A percentile compares a stretch with the other conserved stretches of the same genome.
These are phyloP conservation scores for Thyridium curvatum DNA, from an alignment of 2,329 filamentous ascomycete species.

Conservation along the genomic window DNA sequence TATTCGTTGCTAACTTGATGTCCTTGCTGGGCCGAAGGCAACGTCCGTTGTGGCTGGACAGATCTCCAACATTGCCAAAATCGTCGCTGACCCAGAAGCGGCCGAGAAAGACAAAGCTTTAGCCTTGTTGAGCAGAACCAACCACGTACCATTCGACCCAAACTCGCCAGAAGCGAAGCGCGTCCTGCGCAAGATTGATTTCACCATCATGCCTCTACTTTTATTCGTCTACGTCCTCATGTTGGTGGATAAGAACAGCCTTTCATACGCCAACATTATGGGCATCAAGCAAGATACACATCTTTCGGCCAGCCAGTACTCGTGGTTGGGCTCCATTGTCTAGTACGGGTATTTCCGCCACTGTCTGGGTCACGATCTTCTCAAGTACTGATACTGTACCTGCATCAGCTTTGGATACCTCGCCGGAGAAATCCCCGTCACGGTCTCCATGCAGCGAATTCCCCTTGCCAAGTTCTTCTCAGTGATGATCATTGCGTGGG, in stretches of 20 bases:
- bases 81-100: neutral
- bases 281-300: constrained; percentile 3
- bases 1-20: too few species aligned
- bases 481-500: neutral
- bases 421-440: constrained; percentile 1
- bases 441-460: neutral
- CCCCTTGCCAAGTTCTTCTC: constrained; percentile 1
- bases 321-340: constrained; percentile 1
- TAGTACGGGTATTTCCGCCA: constrained; percentile 3
- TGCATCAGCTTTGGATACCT: constrained; percentile 3
- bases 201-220: constrained; percentile 6
- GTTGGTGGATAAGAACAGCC: constrained; percentile 4
- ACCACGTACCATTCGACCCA: constrained; percentile 5
- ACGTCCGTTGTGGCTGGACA: too few species aligned
- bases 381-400: neutral
- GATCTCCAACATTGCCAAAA: too few species aligned
- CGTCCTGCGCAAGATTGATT: constrained; percentile 8
- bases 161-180: constrained; percentile 5
- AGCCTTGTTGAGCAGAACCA: neutral
- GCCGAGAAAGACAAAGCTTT: constrained; percentile 1
- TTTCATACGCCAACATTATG: constrained; percentile 1
- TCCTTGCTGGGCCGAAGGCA: too few species aligned
- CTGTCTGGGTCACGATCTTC: neutral
- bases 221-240: constrained; percentile 5
- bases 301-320: constrained; percentile 2